Evolutionary conservation across 2,329 filamentous ascomycete species (phyloP), one percentile per base, ranked within the genome.

Genomic region (Pezicula rhizophila): DNA sequence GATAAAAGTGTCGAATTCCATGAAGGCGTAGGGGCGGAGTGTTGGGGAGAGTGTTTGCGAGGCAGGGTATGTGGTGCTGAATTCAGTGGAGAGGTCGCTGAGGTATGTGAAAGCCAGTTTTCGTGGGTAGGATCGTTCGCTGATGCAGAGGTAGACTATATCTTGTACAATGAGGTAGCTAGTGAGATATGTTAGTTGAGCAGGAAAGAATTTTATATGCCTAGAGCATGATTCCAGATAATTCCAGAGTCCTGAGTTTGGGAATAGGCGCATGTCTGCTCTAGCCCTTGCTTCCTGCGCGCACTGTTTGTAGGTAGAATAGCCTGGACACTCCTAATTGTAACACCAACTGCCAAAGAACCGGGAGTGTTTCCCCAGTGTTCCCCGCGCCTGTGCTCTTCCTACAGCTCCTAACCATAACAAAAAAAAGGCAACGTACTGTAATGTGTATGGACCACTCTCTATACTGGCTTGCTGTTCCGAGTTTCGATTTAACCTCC

Each of bases 41-140:
- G 76, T 74, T 0, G 88, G 81, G 38, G 79, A 82, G 63, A 86
- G 81, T 59, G 95, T 84, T 70, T 93, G 86, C 48, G 76, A 66
- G 15, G 79, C 66, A 42, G 84, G 79, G 76, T 99, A 95, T 49
- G 85, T 90, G 57, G 83, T 91, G 55, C 84, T 84, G 76, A 99
- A 99, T 74, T 99, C 93, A 68, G 82, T 80, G 51, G 87, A 80
- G 47, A 99, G 80, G 74, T 99, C 93, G 60, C 89, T 83, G 52
- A 99, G 89, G 78, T 97, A 99, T 53, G 92, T 96, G 71, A 99
- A 96, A 64, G 95, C 92, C 43, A 99, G 87, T 72, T 99, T 97
- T 70, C 93, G 92, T 50, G 93, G 92, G 76, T 97, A 99, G 49
- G 89, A 89, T 50, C 82, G 79, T 69, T 96, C 91, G 75, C 88